Base-by-base conservation (phyloP, 2,329 filamentous ascomycete genomes). In the Alternaria sp. region DNA sequence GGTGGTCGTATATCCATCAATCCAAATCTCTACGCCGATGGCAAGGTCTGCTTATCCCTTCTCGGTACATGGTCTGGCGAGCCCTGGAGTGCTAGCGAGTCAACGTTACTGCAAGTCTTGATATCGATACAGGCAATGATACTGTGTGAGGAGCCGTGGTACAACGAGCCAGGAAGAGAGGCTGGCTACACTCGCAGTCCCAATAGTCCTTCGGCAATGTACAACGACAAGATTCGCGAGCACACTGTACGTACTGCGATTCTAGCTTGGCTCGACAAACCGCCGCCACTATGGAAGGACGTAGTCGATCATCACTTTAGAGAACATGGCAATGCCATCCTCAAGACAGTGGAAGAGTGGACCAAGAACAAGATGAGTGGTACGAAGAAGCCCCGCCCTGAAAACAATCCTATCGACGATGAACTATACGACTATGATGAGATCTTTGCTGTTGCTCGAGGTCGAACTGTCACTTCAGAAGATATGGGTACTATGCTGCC, bases 121-220 rank as follows among this genome's bases (percentile, higher is more conserved):
- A 80, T 87, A n/a, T 85, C 83, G 28, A 84, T 88, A 52, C 86
- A 88, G 66, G 79, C 81, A 30, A 86, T 88, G 85, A 82, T 88
- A 20, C 80, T 88, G 48, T 85, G 81, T 63, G 81, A 83, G 16
- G 66, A 85, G 49, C 86, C 86, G 1, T 84, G 78, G 69, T 83
- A 81, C 77, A 88, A 87, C 68, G 85, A 88, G 69, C 86, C 86
- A 0, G 82, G 80, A 2, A 52, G 63, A 12, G 70, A 75, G 12
- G 77, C 22, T 24, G 44, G 28, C 7, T 62, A 63, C 26, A 26
- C 38, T 3, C 12, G 11, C 12, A 26, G 42, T 11, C 4, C 11
- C 58, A 34, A 44, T 18, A 32, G 6, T 18, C 57, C n/a, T 22
- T 71, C 71, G 7, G 61, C 64, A 5, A 39, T 5, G 1, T 80